Base-by-base conservation (phyloP, 805 yeast genomes). In the Danielia reshetovae region DNA sequence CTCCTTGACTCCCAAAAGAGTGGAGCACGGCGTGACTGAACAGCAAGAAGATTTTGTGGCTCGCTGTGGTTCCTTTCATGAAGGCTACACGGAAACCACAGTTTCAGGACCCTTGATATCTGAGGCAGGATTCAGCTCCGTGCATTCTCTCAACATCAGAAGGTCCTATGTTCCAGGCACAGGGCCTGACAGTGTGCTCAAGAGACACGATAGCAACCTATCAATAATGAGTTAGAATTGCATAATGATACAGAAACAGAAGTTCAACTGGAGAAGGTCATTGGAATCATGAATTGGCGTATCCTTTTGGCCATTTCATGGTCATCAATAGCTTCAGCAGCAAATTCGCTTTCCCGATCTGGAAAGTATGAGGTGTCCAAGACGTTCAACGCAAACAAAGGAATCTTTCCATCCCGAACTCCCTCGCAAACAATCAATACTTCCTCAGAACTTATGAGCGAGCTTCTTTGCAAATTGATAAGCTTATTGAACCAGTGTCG, bases 401-500 rank as follows among this genome's bases (percentile, higher is more conserved):
- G 68, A 16, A 62, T 59, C 36, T 54, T 60, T n/a, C 55, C 55
- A 35, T 62, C 68, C 30, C 67, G 45, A 1, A 62, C 60, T 1
- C 67, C 68, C 33, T 61, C 65, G 29, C 63, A 56, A 1, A 62
- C 54, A 11, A 49, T 34, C 15, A 62, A 45, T 3, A 62, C 64
- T 21, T 62, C 68, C 18, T 51, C 52, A 2, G 56, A 49, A 5
- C 50, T 51, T 2, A 62, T 36, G 24, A 45, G 49, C 8, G 53
- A 55, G 10, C 44, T 36, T 14, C 59, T 62, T 33, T 58, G 52
- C 27, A 61, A 43, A 7, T 44, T 35, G 7, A 62, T 51, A 29
- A 62, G 45, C 32, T 53, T 60, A 34, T 56, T 60, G 39, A 62
- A 60, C 68, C 68, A 62, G 28, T 55, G 54, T 9, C 65, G 46